These are phyloP conservation scores for Xerocomellus chrysenteron DNA, from an alignment of 768 basidiomycete species.

Conservation along the genomic window DNA sequence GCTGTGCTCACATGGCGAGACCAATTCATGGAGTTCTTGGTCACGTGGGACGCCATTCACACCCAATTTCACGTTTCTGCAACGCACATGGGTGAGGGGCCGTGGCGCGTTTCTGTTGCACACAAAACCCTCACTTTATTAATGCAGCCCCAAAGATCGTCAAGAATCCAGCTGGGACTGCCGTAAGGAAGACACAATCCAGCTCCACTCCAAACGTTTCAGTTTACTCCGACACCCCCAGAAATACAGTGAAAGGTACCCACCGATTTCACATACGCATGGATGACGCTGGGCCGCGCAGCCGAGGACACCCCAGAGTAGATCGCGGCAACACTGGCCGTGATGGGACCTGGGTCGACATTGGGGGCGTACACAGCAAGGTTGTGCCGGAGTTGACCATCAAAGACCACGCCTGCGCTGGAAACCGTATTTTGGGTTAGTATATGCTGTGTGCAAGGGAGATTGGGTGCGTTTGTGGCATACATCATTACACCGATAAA, in stretches of 20 bases:
- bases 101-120: not conserved
- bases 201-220: constrained; percentile 2
- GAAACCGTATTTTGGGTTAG: not conserved
- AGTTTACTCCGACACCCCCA: not conserved
- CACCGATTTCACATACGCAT: constrained; percentile 14
- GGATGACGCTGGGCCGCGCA: constrained; percentile 6
- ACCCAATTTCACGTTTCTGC: constrained; percentile 9
- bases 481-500: constrained; percentile 12
- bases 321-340: constrained; percentile 7
- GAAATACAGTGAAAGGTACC: not conserved
- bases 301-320: constrained; percentile 4
- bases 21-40: not conserved
- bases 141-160: constrained; percentile 8
- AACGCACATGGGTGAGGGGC: not conserved
- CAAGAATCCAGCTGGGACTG: constrained; percentile 10
- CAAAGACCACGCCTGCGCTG: constrained; percentile 11
- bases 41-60: not conserved
- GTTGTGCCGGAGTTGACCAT: constrained; percentile 6
- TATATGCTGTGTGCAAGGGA: not conserved
- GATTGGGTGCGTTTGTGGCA: not conserved
- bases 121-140: constrained; percentile 4
- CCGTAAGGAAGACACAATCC: constrained; percentile 13
- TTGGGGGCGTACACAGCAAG: constrained; percentile 7
- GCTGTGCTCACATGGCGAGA: not conserved
- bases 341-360: constrained; percentile 9